phyloP scores from a whole-genome alignment of 225 moss, liverwort and hornwort genomes.

The Pseudoscleropodium purum region DNA sequence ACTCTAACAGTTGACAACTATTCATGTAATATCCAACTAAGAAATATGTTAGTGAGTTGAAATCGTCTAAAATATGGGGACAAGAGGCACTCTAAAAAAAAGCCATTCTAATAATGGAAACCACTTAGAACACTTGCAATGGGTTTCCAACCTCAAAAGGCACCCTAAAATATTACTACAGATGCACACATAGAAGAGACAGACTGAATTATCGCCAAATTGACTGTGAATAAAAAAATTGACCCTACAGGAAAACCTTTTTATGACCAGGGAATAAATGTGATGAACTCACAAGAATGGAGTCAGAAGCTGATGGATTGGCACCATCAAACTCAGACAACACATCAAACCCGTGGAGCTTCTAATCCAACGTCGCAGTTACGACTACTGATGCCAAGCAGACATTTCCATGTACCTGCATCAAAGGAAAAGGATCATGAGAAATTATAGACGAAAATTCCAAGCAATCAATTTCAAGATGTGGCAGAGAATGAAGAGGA shows the following conservation, averaged over 20 bases:
- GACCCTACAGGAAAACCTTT: background rate
- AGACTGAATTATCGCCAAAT: background rate
- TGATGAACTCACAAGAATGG: constrained; percentile 67
- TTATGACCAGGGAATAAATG: background rate
- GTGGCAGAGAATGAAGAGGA: background rate
- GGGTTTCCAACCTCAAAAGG: background rate
- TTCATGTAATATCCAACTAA: too few relatives aligned
- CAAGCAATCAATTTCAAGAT: background rate
- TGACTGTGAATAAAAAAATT: too few relatives aligned
- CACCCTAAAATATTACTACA: constrained; percentile 40
- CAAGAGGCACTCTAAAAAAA: background rate
- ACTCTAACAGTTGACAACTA: background rate
- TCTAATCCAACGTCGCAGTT: constrained; percentile 88
- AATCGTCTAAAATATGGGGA: background rate
- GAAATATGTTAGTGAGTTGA: background rate
- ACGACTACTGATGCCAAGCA: constrained; percentile 86
- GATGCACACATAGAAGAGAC: background rate
- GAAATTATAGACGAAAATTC: background rate
- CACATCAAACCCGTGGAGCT: constrained; percentile 82
- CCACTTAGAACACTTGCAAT: background rate
- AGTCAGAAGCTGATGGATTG: constrained; percentile 65
- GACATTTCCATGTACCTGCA: constrained; percentile 91
- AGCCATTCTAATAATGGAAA: background rate
- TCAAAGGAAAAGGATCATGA: background rate
- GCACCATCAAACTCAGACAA: constrained; percentile 91